Evolutionary conservation across 2,329 filamentous ascomycete species (phyloP).

Genomic region (Diplodia mutila): DNA sequence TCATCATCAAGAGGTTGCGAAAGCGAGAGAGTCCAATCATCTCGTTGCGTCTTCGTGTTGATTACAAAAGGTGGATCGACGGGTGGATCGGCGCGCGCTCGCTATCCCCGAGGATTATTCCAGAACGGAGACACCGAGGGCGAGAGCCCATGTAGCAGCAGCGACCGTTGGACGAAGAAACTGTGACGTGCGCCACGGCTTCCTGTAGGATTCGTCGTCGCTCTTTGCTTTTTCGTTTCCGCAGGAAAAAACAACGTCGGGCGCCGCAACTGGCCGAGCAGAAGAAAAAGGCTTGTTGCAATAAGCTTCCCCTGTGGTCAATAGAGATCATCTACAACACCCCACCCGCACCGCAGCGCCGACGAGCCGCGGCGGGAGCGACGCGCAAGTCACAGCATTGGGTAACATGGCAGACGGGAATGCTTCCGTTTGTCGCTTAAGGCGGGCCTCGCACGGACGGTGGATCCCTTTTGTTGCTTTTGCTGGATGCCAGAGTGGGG

Average conservation of each 20-base stretch:
- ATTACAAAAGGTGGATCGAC: neutral
- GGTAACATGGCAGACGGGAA: neutral
- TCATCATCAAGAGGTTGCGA: neutral
- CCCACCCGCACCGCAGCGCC: neutral
- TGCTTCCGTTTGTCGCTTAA: slow-evolving; percentile 16
- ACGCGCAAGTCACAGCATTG: slow-evolving; percentile 2
- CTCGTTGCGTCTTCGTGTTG: neutral
- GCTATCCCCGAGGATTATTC: neutral
- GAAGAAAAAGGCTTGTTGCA: neutral
- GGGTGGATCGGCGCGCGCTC: neutral
- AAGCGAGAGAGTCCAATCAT: neutral
- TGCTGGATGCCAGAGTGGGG: too few relatives aligned
- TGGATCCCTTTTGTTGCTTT: neutral
- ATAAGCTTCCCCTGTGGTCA: neutral
- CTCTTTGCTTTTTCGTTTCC: neutral
- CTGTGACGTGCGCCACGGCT: neutral
- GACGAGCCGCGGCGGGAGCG: neutral
- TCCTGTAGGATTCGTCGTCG: neutral
- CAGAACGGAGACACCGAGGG: neutral
- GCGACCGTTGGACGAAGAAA: neutral
- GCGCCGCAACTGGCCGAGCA: neutral
- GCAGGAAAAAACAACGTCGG: neutral
- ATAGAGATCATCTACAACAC: neutral
- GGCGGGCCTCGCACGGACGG: neutral
- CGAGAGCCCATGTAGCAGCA: neutral